Percentiles rank a stretch among this genome's conserved stretches.
Conservation (phyloP, 164 flowering plant genomes). For the Chimonanthus salicifolius region DNA sequence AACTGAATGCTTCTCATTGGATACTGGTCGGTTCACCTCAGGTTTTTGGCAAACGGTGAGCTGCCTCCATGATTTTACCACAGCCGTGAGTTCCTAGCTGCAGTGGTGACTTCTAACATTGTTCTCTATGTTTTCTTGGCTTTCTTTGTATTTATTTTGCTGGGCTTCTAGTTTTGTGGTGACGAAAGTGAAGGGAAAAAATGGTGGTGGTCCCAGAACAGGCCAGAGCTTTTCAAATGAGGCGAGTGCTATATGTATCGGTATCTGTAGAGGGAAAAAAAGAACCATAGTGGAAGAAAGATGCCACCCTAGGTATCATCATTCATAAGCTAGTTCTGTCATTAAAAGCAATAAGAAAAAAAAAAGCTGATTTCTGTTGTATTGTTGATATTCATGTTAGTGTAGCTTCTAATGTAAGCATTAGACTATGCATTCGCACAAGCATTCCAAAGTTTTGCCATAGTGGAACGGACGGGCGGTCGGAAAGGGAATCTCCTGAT, state of each 20-base stretch:
- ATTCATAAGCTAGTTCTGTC: no score
- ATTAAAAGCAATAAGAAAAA: no score
- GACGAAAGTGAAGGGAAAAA: not conserved
- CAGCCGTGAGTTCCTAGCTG: not conserved
- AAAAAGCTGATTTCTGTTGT: not conserved
- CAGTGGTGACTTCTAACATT: not conserved
- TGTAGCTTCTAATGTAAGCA: not conserved
- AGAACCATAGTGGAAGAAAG: not conserved
- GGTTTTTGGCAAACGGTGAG: not conserved
- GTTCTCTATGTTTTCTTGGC: not conserved
- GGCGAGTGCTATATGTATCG: not conserved
- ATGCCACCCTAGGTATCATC: not conserved
- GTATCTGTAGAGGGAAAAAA: not conserved
- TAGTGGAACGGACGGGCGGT: not conserved
- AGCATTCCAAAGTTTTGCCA: not conserved
- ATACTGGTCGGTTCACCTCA: not conserved
- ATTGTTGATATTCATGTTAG: not conserved
- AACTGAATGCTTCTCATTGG: not conserved
- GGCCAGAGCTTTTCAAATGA: not conserved
- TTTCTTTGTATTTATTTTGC: not conserved
- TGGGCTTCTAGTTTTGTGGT: not conserved
- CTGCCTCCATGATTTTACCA: not conserved
- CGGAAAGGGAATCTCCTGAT: not conserved
- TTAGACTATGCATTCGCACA: not conserved
- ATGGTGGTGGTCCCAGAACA: not conserved